phyloP scores from a whole-genome alignment of 768 basidiomycete genomes.

The Xerocomellus dryophilus region DNA sequence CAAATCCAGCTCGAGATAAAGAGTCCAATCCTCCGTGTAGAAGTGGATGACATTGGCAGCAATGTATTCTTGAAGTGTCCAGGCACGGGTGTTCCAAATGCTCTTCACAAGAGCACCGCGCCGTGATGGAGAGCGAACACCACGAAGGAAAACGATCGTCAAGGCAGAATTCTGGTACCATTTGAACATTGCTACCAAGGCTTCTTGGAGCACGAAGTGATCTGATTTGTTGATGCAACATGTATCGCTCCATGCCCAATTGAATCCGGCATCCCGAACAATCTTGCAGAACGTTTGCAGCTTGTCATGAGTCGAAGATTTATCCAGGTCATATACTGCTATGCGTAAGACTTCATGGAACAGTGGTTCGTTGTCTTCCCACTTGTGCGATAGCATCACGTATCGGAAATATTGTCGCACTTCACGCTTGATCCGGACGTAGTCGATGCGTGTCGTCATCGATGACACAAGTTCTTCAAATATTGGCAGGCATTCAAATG shows the following conservation, averaged over 20 bases:
- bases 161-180: background rate
- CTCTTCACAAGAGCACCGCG: background rate
- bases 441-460: background rate
- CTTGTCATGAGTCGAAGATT: background rate
- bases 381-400: conserved; percentile 2
- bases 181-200: background rate
- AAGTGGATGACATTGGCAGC: background rate
- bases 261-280: background rate
- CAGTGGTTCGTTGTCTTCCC: background rate
- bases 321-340: background rate
- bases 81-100: conserved; percentile 7
- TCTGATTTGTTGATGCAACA: background rate
- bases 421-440: background rate
- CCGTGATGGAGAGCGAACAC: background rate
- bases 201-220: background rate
- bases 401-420: background rate
- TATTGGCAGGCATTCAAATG: background rate
- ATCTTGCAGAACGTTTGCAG: background rate
- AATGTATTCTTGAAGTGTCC: background rate
- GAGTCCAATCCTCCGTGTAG: too few species aligned
- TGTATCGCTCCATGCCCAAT: background rate
- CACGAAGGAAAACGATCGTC: background rate
- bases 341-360: background rate
- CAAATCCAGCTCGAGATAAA: background rate
- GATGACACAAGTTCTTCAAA: background rate